Evolutionary conservation across 2,329 filamentous ascomycete species (phyloP), one percentile per base, ranked within the genome.

Genomic region (Aureobasidium sp.): DNA sequence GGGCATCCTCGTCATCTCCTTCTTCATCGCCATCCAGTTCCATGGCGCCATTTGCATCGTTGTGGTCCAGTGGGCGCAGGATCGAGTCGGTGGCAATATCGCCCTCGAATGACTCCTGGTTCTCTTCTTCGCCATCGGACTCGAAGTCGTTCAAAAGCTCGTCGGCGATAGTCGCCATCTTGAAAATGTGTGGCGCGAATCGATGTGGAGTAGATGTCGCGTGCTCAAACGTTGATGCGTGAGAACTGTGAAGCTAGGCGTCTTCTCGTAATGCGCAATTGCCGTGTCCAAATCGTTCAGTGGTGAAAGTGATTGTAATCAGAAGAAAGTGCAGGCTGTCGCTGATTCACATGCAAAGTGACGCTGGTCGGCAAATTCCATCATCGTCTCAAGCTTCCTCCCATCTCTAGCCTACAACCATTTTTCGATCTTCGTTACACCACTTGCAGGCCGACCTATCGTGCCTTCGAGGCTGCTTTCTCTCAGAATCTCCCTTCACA

Each of bases 91-190:
- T 32, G 24, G 43, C 24, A 13, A 39, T 39, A n/a, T 62, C 63
- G 24, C 63, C 53, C 36, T 66, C 64, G 15, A 51, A 62, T 26
- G 61, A 61, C 20, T 69, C 65, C 60, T 70, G 68, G 43, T 70
- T 64, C 36, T 84, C 79, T 39, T 85, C 84, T 65, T 87, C 87
- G 57, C 87, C 91, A 6, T 87, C 90, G 71, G 95, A 90, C 70
- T 92, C 91, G 66, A 96, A 94, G 73, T 96, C 91, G 71, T 94
- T 90, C 69, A 97, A 82, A 12, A 99, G 84, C 74, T 97, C 93
- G 71, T 97, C 92, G 65, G 90, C 93, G 66, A 95, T 83, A 48
- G 91, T 95, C 73, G 93, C 91, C 92, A 97, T 95, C 17, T 59
- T 68, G 75, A 10, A 32, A 17, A 15, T 13, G 15, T 47, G 41